These are phyloP conservation scores for Lagerstroemia speciosa DNA, from an alignment of 345 rosid species.

Conservation along the genomic window DNA sequence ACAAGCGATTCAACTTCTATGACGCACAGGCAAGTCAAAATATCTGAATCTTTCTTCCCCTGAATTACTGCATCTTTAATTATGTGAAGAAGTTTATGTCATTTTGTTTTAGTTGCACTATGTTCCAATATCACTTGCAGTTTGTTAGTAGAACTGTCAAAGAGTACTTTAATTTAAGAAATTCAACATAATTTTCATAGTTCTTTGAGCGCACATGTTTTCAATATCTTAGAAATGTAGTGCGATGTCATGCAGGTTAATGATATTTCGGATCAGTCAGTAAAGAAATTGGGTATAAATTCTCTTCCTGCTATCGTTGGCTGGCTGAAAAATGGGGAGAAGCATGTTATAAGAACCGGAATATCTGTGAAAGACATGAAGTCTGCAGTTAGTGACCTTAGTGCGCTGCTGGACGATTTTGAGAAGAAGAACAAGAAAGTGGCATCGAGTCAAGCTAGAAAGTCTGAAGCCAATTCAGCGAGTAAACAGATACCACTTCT, in stretches of 20 bases:
- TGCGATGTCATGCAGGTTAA: constrained; percentile 34
- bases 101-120: not conserved
- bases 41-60: not conserved
- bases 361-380: constrained; percentile 67
- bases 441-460: constrained; percentile 35
- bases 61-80: not conserved
- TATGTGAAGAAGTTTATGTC: not conserved
- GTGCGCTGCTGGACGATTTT: constrained; percentile 54
- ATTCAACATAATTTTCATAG: not conserved
- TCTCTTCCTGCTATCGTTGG: constrained; percentile 83
- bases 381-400: constrained; percentile 58
- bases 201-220: not conserved
- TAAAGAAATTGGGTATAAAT: constrained; percentile 55
- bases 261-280: constrained; percentile 43
- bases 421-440: constrained; percentile 63
- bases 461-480: constrained; percentile 22
- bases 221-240: not conserved
- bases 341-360: constrained; percentile 51
- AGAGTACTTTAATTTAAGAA: not conserved
- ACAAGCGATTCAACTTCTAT: constrained; percentile 45
- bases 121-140: not conserved
- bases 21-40: constrained; percentile 49
- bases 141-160: not conserved
- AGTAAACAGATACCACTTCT: constrained; percentile 43
- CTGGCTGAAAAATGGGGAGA: constrained; percentile 79